Conservation (phyloP, 2,329 filamentous ascomycete genomes). For the Clonostachys sp. region DNA sequence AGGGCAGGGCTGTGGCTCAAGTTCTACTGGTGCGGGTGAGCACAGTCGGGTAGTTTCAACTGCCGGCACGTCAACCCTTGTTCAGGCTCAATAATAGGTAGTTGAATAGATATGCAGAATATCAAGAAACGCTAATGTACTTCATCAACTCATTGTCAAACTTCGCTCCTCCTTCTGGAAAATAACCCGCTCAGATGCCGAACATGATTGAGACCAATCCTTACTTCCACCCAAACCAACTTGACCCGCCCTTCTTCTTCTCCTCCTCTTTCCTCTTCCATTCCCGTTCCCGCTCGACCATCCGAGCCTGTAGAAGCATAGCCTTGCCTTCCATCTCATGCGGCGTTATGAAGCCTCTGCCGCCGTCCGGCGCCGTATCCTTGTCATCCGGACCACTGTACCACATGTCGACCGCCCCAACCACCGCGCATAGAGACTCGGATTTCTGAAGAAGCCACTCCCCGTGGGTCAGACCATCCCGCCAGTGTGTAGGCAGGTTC, state of each 20-base stretch:
- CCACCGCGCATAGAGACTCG: slow-evolving; percentile 27
- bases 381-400: slow-evolving; percentile 32
- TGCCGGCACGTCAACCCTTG: too few species aligned
- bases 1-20: too few species aligned
- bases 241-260: slow-evolving; percentile 7
- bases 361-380: slow-evolving; percentile 24
- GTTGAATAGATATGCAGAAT: too few species aligned
- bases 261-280: slow-evolving; percentile 13
- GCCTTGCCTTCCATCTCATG: slow-evolving; percentile 27
- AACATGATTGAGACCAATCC: too few species aligned
- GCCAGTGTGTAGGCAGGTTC: slow-evolving; percentile 41
- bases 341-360: slow-evolving; percentile 28
- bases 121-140: too few species aligned
- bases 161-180: too few species aligned
- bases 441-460: slow-evolving; percentile 39
- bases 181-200: too few species aligned
- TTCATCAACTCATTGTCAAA: too few species aligned
- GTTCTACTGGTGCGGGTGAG: too few species aligned
- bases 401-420: slow-evolving; percentile 25
- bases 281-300: slow-evolving; percentile 18
- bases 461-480: slow-evolving; percentile 35
- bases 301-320: slow-evolving; percentile 22
- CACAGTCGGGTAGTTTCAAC: too few species aligned
- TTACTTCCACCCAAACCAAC: too few species aligned
- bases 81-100: too few species aligned